A percentile compares a stretch with the other conserved stretches of the same genome.
phyloP scores from a whole-genome alignment of 2,329 filamentous ascomycete species.

The Ilyonectria mors-panacis region DNA sequence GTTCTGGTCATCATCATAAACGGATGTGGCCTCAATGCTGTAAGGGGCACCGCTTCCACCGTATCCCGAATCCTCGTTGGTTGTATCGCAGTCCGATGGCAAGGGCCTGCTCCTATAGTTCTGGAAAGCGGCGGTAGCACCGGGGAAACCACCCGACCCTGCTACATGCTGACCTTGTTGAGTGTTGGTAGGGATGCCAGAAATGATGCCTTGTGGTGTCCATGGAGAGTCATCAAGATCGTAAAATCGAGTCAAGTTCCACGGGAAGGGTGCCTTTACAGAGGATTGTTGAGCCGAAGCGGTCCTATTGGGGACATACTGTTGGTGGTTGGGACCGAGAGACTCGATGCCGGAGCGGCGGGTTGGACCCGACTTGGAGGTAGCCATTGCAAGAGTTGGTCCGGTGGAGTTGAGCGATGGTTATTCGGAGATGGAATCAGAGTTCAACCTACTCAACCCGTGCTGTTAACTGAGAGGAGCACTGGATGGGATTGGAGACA shows the following conservation, averaged over 20 bases:
- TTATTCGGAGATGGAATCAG: not conserved
- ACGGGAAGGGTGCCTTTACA: constrained; percentile 41
- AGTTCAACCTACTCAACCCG: constrained; percentile 18
- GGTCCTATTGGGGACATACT: constrained; percentile 11
- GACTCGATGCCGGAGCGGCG: constrained; percentile 15
- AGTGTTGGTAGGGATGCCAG: constrained; percentile 34
- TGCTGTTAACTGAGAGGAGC: constrained; percentile 22
- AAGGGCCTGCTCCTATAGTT: constrained; percentile 47
- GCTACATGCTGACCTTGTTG: constrained; percentile 47
- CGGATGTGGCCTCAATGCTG: constrained; percentile 61
- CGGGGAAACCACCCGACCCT: constrained; percentile 31
- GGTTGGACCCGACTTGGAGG: constrained; percentile 13
- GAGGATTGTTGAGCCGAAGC: constrained; percentile 8
- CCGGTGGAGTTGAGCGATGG: not conserved
- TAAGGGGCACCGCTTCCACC: constrained; percentile 57
- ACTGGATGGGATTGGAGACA: constrained; percentile 7
- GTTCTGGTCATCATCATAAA: constrained; percentile 60
- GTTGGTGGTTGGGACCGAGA: constrained; percentile 13
- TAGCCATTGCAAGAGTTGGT: constrained; percentile 14
- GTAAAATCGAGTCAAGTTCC: constrained; percentile 54
- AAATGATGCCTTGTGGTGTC: constrained; percentile 54
- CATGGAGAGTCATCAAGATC: constrained; percentile 59
- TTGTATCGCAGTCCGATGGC: constrained; percentile 59
- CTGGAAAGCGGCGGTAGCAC: constrained; percentile 32
- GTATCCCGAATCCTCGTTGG: constrained; percentile 64